Evolutionary conservation across 2,329 filamentous ascomycete species (phyloP).

Genomic region (Ascochyta clinopodiicola): DNA sequence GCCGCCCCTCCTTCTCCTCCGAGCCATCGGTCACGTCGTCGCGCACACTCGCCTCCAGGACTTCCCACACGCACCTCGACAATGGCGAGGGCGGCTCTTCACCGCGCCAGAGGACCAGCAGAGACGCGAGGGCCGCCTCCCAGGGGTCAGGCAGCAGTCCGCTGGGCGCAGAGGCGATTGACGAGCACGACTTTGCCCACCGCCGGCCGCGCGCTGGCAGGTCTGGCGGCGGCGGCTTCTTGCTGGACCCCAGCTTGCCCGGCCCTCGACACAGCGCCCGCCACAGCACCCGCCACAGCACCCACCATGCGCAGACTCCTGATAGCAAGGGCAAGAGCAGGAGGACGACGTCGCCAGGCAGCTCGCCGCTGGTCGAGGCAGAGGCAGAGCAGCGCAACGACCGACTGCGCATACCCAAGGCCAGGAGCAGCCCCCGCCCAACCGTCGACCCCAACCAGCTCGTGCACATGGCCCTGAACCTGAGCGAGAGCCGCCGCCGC

Average conservation of each 20-base stretch:
- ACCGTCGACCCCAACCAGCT: constrained; percentile 86
- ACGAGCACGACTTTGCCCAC: constrained; percentile 42
- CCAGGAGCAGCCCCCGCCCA: constrained; percentile 45
- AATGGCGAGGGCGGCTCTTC: constrained; percentile 39
- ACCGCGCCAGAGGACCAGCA: constrained; percentile 19
- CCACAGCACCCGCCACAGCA: too few species aligned
- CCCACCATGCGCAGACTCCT: constrained; percentile 27
- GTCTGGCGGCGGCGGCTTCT: constrained; percentile 53
- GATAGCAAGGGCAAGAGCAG: constrained; percentile 50
- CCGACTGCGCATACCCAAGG: constrained; percentile 18
- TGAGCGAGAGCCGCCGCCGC: constrained; percentile 79
- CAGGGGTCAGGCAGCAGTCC: constrained; percentile 15
- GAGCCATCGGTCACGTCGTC: constrained; percentile 43
- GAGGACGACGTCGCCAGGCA: constrained; percentile 15
- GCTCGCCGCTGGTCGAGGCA: background rate
- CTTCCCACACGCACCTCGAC: constrained; percentile 29
- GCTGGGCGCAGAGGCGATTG: constrained; percentile 32
- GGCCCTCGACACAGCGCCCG: constrained; percentile 11
- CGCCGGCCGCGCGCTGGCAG: constrained; percentile 39
- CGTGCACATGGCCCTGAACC: constrained; percentile 86
- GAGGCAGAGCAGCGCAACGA: constrained; percentile 2
- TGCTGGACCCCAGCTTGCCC: constrained; percentile 53
- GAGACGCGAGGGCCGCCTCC: constrained; percentile 15
- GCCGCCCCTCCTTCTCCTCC: constrained; percentile 38
- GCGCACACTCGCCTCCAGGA: constrained; percentile 39